Evolutionary conservation across 2,329 filamentous ascomycete genomes (phyloP), one percentile per base, ranked within the genome.

Genomic region (Byssothecium circinans): DNA sequence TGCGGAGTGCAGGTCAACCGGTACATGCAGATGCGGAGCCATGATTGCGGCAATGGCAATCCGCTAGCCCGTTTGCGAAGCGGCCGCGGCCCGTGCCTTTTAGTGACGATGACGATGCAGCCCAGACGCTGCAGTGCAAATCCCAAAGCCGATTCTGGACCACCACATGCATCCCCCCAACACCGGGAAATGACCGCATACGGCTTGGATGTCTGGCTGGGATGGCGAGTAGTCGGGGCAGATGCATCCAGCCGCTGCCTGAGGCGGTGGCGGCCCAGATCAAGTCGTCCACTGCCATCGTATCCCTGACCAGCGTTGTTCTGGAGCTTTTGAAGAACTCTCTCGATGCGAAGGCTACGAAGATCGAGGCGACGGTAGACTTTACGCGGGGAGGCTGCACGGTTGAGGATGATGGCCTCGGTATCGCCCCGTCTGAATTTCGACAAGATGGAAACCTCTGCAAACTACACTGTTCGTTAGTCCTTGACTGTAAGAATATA

Each of bases 341-440:
- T 0, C 77, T 99, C 11, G 94, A 99, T 74, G 89, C 91, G 3
- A 74, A 75, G 37, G 86, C 91, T 14, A 79, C 77, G 27, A 87
- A 79, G 45, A 73, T 96, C 52, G 81, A 81, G 43, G 76, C 95
- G 45, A 80, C 78, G 1, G 75, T 96, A 18, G 88, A 96, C 71
- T 90, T 89, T 65, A 69, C 73, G 43, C 84, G 86, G 19, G 92
- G 91, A 4, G 83, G 81, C 57, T 96, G 91, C 69, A 78, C 79
- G 0, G 81, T 96, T 4, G 88, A 95, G 62, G 94, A 99, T 66
- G 81, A 97, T 71, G 94, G 94, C 1, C 47, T 75, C 14, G 94
- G 94, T 0, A 95, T 99, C 37, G 67, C 76, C 1, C 82, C 87
- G 1, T 62, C 69, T 1, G 91, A 96, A 57, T 96, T 97, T 59